Evolutionary conservation across 441 rosid genomes (phyloP).

Genomic region (Croton setiger): DNA sequence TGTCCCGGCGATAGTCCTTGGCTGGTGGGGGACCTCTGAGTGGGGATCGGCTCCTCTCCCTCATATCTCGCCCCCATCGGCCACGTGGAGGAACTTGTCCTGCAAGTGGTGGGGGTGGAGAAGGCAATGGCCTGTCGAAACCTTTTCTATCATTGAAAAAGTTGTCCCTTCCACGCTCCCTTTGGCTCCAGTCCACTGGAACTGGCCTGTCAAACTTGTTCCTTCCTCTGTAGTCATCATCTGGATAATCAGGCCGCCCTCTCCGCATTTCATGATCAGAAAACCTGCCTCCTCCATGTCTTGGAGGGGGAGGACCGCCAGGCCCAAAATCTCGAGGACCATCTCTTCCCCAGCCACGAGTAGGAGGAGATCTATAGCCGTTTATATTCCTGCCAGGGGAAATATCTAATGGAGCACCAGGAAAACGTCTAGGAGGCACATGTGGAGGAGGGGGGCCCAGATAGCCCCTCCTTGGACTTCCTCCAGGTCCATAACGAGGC

Average conservation of each 20-base stretch:
- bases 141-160: conserved; percentile 56
- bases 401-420: conserved; percentile 56
- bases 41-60: conserved; percentile 89
- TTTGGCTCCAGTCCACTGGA: conserved; percentile 51
- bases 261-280: conserved; percentile 48
- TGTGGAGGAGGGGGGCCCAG: conserved; percentile 42
- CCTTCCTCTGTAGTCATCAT: conserved; percentile 57
- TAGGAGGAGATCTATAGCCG: conserved; percentile 72
- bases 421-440: conserved; percentile 50
- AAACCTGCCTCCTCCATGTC: conserved; percentile 64
- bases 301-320: conserved; percentile 46
- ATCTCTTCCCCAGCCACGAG: conserved; percentile 53
- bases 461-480: conserved; percentile 62
- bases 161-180: conserved; percentile 54
- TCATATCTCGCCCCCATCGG: conserved; percentile 55
- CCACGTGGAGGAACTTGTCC: conserved; percentile 40
- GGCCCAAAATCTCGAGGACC: conserved; percentile 56
- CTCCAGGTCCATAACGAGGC: conserved; percentile 51
- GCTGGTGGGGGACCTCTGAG: conserved; percentile 46
- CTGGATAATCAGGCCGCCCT: conserved; percentile 49
- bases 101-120: conserved; percentile 32
- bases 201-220: conserved; percentile 55
- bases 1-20: conserved; percentile 53
- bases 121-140: conserved; percentile 44
- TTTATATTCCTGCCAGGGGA: conserved; percentile 60